Evolutionary conservation across 345 rosid species (phyloP).

Genomic region (Eucalyptus marginata): DNA sequence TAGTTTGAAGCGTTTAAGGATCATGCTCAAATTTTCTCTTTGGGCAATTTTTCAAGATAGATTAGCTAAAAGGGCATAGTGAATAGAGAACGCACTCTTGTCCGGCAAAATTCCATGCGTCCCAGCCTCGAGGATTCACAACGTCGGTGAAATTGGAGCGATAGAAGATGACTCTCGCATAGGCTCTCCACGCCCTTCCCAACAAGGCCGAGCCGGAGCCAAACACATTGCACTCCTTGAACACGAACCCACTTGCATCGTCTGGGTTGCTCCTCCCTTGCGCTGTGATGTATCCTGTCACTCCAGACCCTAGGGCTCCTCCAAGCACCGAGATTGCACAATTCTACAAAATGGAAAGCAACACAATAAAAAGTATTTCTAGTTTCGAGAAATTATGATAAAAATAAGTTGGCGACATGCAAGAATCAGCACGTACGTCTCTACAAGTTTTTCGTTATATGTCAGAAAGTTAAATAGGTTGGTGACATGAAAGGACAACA

Average conservation of each 20-base stretch:
- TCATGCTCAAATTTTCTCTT: background rate
- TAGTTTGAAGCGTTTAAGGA: background rate
- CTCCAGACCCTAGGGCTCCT: conserved; percentile 8
- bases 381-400: background rate
- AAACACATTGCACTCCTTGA: conserved; percentile 28
- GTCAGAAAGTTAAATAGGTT: background rate
- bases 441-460: background rate
- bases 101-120: conserved; percentile 22
- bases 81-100: conserved; percentile 18
- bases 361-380: background rate
- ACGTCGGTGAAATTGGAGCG: conserved; percentile 13
- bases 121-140: conserved; percentile 36
- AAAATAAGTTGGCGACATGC: no score
- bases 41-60: background rate
- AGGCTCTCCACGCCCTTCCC: conserved; percentile 54
- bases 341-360: conserved; percentile 3
- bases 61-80: background rate
- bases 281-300: conserved; percentile 39
- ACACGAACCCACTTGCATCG: conserved; percentile 43
- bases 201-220: conserved; percentile 25
- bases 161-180: conserved; percentile 39
- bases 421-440: background rate
- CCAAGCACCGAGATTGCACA: conserved; percentile 44
- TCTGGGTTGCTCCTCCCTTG: conserved; percentile 28
- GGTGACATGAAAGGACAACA: background rate